Base-by-base conservation (phyloP, 352 stramenopile genomes). In the Globisporangium cylindrosporum region DNA sequence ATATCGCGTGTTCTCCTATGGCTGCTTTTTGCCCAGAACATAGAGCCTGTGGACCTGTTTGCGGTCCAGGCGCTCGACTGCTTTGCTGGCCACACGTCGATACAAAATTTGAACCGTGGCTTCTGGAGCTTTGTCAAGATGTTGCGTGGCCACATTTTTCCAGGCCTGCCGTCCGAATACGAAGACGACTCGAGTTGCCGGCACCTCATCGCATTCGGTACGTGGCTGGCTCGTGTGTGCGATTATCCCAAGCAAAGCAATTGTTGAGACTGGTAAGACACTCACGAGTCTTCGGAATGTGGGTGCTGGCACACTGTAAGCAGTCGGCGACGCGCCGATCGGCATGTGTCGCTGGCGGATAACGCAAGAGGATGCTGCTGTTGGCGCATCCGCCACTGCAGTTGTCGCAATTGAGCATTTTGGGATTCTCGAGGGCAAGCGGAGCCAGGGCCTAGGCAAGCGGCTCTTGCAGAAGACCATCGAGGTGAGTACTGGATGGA, bases 311-410 rank as follows among this genome's bases (percentile, higher is more conserved):
- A 20, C 4, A 46, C 14, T 36, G 32, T 36, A 10, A 7, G 41
- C 61, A 92, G 86, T 94, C 66, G 86, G 86, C 7, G 86, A 94
- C 69, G 81, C 75, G 53, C 86, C 86, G 4, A 88, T 92, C 22
- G 86, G 74, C 34, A 73, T 84, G 3, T 77, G 78, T 22, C 72
- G 82, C 14, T 94, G 84, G 82, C 68, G 75, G 22, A 59, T 80
- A 49, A 63, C 72, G 5, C 43, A 67, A 6, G 70, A 82, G 27
- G 27, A 32, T 32, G 27, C 27, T 9, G 43, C 29, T n/a, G 60
- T n/a, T 15, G 77, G 90, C n/a, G 77, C 66, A 15, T 76, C 66
- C 1, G 66, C 76, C 38, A n/a, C 9, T 38, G 34, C 49, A 24
- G 74, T 86, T 41, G 81, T 77, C 10, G 71, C 79, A 22, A 82